These are phyloP conservation scores for Pseudodiploospora longispora DNA, from an alignment of 2,329 filamentous ascomycete genomes.

Conservation along the genomic window DNA sequence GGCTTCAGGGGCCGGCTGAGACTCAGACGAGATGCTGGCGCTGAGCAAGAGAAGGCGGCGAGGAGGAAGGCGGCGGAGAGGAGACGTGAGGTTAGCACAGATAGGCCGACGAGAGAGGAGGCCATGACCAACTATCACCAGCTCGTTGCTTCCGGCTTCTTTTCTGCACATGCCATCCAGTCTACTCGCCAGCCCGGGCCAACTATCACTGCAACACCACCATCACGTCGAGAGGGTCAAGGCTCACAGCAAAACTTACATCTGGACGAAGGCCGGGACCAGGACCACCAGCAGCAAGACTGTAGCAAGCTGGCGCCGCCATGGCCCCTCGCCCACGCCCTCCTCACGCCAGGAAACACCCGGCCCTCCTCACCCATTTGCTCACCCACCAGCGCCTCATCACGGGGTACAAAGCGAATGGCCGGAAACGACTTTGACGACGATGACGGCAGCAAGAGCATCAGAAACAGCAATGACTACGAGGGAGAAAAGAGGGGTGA, in stretches of 20 bases:
- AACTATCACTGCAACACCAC: not conserved
- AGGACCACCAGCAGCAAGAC: slow-evolving; percentile 9
- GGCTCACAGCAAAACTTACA: slow-evolving; percentile 1
- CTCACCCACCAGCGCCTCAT: slow-evolving; percentile 25
- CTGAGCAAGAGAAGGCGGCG: slow-evolving; percentile 16
- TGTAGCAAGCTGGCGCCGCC: slow-evolving; percentile 11
- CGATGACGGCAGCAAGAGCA: slow-evolving; percentile 5
- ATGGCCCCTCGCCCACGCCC: slow-evolving; percentile 19
- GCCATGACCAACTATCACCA: slow-evolving; percentile 49
- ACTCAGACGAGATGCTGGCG: slow-evolving; percentile 18
- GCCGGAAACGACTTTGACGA: slow-evolving; percentile 26
- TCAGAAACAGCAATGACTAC: slow-evolving; percentile 6
- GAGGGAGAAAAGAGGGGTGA: slow-evolving; percentile 18
- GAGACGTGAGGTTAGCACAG: slow-evolving; percentile 8
- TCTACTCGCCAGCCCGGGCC: slow-evolving; percentile 41
- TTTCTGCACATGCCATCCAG: slow-evolving; percentile 48
- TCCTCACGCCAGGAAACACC: slow-evolving; percentile 10
- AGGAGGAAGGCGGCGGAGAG: slow-evolving; percentile 11
- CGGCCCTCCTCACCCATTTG: slow-evolving; percentile 14
- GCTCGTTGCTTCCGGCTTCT: slow-evolving; percentile 50
- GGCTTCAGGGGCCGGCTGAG: slow-evolving; percentile 26
- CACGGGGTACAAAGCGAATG: slow-evolving; percentile 43
- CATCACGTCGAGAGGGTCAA: not conserved
- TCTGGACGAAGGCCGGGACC: too few species aligned
- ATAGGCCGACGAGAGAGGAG: slow-evolving; percentile 36